Conservation (phyloP, 129 eudicot genomes). For the Lactuca sativa region DNA sequence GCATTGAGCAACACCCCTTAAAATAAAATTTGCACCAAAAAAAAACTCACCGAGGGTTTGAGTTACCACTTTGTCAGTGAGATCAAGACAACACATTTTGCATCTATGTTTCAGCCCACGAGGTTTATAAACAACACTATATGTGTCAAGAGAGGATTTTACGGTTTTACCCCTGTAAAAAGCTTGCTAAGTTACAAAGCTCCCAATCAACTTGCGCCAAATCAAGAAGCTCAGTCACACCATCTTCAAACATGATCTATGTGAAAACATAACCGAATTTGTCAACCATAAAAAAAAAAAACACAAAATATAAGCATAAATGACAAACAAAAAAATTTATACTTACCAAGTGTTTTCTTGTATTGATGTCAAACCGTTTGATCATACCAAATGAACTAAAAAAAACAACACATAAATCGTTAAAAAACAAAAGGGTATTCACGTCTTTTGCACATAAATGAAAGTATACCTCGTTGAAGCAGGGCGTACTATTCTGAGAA, state of each 20-base stretch:
- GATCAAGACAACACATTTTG: conserved; percentile 9
- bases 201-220: conserved; percentile 82
- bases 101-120: not conserved
- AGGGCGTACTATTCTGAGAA: conserved; percentile 42
- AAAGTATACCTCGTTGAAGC: conserved; percentile 40
- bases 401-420: conserved; percentile 1
- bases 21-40: not conserved
- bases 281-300: conserved; percentile 18
- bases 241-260: conserved; percentile 89
- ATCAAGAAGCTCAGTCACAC: conserved; percentile 65
- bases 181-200: conserved; percentile 48
- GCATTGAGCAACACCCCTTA: conserved; percentile 16
- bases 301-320: conserved; percentile 2
- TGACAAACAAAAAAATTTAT: not conserved
- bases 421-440: not conserved
- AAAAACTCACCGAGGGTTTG: conserved; percentile 1
- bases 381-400: conserved; percentile 74
- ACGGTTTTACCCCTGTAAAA: conserved; percentile 25
- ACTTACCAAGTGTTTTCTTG: conserved; percentile 78
- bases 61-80: conserved; percentile 17
- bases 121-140: too few relatives aligned
- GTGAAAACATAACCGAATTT: not conserved
- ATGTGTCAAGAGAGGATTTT: not conserved
- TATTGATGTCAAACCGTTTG: conserved; percentile 54
- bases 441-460: not conserved